Conservation (phyloP, 306 rosid genomes). For the Quercus glauca region DNA sequence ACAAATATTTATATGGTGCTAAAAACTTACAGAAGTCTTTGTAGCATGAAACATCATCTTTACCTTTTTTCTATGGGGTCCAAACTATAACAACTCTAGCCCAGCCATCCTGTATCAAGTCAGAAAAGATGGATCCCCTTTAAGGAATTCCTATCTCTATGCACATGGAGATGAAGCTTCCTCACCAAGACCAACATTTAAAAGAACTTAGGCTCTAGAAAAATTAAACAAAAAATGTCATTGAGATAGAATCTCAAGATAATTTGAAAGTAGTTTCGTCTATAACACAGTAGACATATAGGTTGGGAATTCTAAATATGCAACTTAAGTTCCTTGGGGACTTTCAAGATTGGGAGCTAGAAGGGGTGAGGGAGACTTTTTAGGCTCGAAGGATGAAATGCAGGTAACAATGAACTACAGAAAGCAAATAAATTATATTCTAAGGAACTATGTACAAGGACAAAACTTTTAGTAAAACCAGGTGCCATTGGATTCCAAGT, state of each 20-base stretch:
- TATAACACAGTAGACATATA: too few relatives aligned
- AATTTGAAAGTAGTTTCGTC: too few relatives aligned
- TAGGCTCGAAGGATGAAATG: too few relatives aligned
- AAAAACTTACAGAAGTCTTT: conserved; percentile 9
- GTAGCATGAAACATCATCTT: conserved; percentile 3
- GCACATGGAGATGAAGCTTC: neutral
- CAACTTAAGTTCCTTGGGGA: neutral
- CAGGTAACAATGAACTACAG: too few relatives aligned
- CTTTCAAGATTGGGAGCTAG: too few relatives aligned
- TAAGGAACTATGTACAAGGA: too few relatives aligned
- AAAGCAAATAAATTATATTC: too few relatives aligned
- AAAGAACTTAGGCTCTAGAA: neutral
- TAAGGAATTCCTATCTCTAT: too few relatives aligned
- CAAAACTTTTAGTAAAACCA: too few relatives aligned
- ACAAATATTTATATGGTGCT: neutral
- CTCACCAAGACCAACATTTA: neutral
- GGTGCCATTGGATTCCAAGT: too few relatives aligned
- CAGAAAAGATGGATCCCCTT: neutral
- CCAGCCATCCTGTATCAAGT: neutral
- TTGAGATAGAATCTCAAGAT: conserved; percentile 2
- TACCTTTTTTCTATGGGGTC: neutral
- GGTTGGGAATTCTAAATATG: conserved; percentile 1
- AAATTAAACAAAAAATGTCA: neutral
- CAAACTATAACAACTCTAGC: neutral
- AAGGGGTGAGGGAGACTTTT: too few relatives aligned